A percentile compares a stretch with the other conserved stretches of the same genome.
Evolutionary conservation across 2,329 filamentous ascomycete species (phyloP).

Genomic region (Xylariaceae sp.): DNA sequence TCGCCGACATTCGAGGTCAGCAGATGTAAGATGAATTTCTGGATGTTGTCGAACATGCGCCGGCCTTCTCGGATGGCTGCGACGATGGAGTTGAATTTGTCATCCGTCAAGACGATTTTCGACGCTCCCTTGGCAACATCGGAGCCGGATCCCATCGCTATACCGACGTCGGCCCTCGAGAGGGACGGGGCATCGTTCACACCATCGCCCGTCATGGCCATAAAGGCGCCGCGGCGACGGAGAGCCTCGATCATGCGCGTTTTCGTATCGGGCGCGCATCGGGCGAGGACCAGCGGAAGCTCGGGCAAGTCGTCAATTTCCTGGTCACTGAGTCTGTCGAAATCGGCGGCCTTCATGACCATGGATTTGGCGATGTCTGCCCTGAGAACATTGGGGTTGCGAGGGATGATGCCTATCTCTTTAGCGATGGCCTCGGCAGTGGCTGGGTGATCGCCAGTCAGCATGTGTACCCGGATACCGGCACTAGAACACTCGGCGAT

Average conservation of each 20-base stretch:
- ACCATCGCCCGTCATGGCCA: conserved; percentile 84
- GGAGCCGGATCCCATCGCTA: conserved; percentile 84
- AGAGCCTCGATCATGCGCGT: conserved; percentile 87
- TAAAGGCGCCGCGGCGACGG: conserved; percentile 68
- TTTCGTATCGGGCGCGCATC: conserved; percentile 81
- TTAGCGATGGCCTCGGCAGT: conserved; percentile 74
- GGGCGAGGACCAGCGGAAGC: conserved; percentile 74
- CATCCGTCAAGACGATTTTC: conserved; percentile 78
- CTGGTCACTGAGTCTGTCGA: conserved; percentile 69
- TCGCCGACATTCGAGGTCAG: conserved; percentile 79
- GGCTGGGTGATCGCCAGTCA: conserved; percentile 75
- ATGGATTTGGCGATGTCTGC: conserved; percentile 60
- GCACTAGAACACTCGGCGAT: conserved; percentile 66
- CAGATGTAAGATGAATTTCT: conserved; percentile 79
- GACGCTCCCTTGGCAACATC: conserved; percentile 81
- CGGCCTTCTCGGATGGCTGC: conserved; percentile 77
- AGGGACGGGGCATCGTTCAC: conserved; percentile 83
- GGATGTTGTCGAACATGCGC: conserved; percentile 83
- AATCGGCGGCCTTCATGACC: conserved; percentile 71
- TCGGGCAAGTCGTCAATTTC: conserved; percentile 72
- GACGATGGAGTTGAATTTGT: conserved; percentile 84
- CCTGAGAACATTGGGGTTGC: conserved; percentile 54
- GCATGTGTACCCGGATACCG: conserved; percentile 76
- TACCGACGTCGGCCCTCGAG: conserved; percentile 76
- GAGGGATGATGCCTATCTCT: conserved; percentile 71